Evolutionary conservation across 139 green algal genomes (phyloP), one percentile per base, ranked within the genome.

Genomic region (Chlorella sorokiniana): DNA sequence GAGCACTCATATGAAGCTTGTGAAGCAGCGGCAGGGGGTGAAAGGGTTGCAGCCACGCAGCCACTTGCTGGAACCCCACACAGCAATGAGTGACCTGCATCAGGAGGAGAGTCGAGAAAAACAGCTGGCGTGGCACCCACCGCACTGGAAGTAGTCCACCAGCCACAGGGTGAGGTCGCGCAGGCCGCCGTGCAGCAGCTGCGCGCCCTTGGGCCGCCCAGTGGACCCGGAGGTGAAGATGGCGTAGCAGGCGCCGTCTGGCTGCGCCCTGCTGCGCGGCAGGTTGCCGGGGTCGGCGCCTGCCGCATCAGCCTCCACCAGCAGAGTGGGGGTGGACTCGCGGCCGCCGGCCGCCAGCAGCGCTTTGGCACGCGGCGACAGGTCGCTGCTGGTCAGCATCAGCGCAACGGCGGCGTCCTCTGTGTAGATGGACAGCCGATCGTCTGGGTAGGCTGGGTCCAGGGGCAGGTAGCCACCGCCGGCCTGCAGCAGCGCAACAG

Each of bases 181-280:
- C 69, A 80, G 68, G 38, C 91, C 83, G 41, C 90, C 48, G 48
- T 56, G 11, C 48, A 56, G 48, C 48, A 56, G 48, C 48, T 56
- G 48, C 48, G 48, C 48, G 48, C n/a, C 90, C 81, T 94, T 94
- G 61, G 91, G 91, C 5, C 74, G 56, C 33, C 91, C 91, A 14
- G 91, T 93, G 31, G 76, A 88, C 52, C 91, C 91, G 11, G 84
- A 90, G n/a, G 91, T 93, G 86, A 92, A 95, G 62, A 93, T 91
- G 54, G 87, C 81, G 83, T 92, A 91, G 27, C 48, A 56, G 48
- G 48, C 48, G 48, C 48, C 48, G 11, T 56, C 48, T 11, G 48
- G 14, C 48, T 56, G 48, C 48, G 16, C 48, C 48, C 48, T 56
- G 48, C 48, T 56, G 16, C 48, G 48, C 16, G 11, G 14, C 48